Percentiles rank a stretch among this genome's conserved stretches.
These are phyloP conservation scores for Ustulina deusta DNA, from an alignment of 2,329 filamentous ascomycete genomes.

Conservation along the genomic window DNA sequence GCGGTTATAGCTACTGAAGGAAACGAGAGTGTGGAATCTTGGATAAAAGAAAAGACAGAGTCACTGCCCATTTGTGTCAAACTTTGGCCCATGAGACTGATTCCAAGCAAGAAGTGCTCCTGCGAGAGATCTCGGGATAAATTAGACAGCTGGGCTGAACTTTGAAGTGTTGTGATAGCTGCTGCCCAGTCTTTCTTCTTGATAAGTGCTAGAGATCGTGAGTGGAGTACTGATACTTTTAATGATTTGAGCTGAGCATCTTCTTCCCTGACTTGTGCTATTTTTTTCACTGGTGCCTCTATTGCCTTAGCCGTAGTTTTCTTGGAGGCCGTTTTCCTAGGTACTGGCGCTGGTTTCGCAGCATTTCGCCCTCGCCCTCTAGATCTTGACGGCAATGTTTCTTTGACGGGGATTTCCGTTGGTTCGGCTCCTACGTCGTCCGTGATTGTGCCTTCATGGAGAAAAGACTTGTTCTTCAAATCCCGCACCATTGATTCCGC, in stretches of 20 bases:
- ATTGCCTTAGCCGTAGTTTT: slow-evolving; percentile 47
- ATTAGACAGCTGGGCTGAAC: slow-evolving; percentile 60
- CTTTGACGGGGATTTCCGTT: slow-evolving; percentile 52
- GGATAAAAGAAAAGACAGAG: slow-evolving; percentile 87
- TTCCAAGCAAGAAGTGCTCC: slow-evolving; percentile 73
- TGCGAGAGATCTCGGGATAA: slow-evolving; percentile 56
- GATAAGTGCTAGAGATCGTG: slow-evolving; percentile 60
- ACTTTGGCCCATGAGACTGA: slow-evolving; percentile 75
- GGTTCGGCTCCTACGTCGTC: slow-evolving; percentile 54
- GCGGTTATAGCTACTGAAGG: slow-evolving; percentile 70
- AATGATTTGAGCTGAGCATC: slow-evolving; percentile 55
- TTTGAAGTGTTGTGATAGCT: slow-evolving; percentile 67
- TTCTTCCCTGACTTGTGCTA: slow-evolving; percentile 39
- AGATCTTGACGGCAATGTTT: slow-evolving; percentile 45
- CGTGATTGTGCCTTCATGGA: slow-evolving; percentile 26
- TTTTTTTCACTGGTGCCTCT: slow-evolving; percentile 31
- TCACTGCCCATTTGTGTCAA: slow-evolving; percentile 80
- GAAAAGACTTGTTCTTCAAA: slow-evolving; percentile 46
- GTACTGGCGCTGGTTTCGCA: slow-evolving; percentile 36
- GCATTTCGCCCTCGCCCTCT: slow-evolving; percentile 39
- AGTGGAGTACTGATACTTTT: slow-evolving; percentile 56
- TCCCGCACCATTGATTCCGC: slow-evolving; percentile 62
- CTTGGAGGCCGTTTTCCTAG: slow-evolving; percentile 43
- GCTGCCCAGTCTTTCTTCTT: slow-evolving; percentile 67
- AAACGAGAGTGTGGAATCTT: slow-evolving; percentile 92